A percentile compares a stretch with the other conserved stretches of the same genome.
phyloP scores from a whole-genome alignment of 331 rosid genomes.

The Quercus tomentella region DNA sequence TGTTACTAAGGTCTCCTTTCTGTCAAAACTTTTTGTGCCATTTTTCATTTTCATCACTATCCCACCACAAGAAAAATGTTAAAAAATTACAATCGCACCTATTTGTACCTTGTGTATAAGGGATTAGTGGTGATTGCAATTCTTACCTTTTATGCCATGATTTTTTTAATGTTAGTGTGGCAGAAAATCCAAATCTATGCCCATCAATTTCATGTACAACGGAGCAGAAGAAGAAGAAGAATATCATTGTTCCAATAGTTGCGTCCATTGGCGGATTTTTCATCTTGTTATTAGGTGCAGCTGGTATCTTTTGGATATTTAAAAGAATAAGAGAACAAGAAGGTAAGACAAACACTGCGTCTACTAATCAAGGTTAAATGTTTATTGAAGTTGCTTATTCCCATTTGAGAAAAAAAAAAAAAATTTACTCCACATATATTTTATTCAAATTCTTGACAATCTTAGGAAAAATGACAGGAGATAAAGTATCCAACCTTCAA shows the following conservation, averaged over 20 bases:
- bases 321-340: slow-evolving; percentile 6
- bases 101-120: too few species aligned
- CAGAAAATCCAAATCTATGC: slow-evolving; percentile 41
- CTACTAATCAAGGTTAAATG: too few species aligned
- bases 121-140: too few species aligned
- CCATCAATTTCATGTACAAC: slow-evolving; percentile 28
- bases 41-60: too few species aligned
- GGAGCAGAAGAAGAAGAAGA: slow-evolving; percentile 10
- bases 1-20: slow-evolving; percentile 43
- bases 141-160: not conserved
- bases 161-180: slow-evolving; percentile 27
- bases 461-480: not conserved
- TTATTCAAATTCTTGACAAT: not conserved
- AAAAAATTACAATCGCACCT: too few species aligned
- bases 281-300: slow-evolving; percentile 16
- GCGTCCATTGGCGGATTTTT: slow-evolving; percentile 30
- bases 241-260: slow-evolving; percentile 29
- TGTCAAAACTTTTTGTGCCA: not conserved
- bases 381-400: too few species aligned
- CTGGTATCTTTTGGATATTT: slow-evolving; percentile 13
- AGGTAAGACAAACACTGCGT: too few species aligned
- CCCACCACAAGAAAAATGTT: too few species aligned
- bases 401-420: too few species aligned
- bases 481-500: not conserved
- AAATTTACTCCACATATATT: too few species aligned